Evolutionary conservation across 2,329 filamentous ascomycete species (phyloP).

Genomic region (Ceratocystis ficicola): DNA sequence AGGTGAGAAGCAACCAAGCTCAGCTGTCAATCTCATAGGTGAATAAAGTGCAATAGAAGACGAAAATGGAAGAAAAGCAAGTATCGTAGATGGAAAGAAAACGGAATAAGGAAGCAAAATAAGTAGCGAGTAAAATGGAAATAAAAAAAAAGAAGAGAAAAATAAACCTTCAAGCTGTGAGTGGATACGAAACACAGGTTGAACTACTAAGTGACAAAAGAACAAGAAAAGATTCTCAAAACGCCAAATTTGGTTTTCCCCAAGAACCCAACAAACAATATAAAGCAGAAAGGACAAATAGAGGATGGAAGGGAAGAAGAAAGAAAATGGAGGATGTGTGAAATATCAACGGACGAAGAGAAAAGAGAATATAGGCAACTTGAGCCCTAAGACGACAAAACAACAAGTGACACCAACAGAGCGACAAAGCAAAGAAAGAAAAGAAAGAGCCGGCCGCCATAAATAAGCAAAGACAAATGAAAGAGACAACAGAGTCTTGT

Average conservation of each 20-base stretch:
- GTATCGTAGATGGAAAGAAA: not conserved
- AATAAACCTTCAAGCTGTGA: not conserved
- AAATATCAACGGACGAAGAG: constrained; percentile 19
- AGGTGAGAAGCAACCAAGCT: not conserved
- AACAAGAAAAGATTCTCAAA: constrained; percentile 12
- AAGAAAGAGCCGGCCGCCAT: constrained; percentile 12
- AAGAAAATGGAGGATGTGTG: constrained; percentile 4
- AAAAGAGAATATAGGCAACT: constrained; percentile 7
- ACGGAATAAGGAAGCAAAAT: not conserved
- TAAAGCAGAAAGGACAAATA: constrained; percentile 1
- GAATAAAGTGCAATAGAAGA: not conserved
- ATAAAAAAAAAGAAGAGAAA: not conserved
- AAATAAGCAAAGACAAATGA: constrained; percentile 19
- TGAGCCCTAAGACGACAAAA: constrained; percentile 9
- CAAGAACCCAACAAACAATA: constrained; percentile 10
- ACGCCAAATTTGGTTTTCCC: constrained; percentile 12
- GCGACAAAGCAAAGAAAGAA: constrained; percentile 18
- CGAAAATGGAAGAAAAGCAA: constrained; percentile 57
- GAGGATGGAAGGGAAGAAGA: not conserved
- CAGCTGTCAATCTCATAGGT: not conserved
- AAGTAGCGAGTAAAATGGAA: not conserved
- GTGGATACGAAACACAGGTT: not conserved
- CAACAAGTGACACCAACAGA: constrained; percentile 19
- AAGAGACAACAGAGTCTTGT: constrained; percentile 25
- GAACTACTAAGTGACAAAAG: constrained; percentile 12